phyloP scores from a whole-genome alignment of 2,329 filamentous ascomycete species.

The Drechslerella dactyloides region DNA sequence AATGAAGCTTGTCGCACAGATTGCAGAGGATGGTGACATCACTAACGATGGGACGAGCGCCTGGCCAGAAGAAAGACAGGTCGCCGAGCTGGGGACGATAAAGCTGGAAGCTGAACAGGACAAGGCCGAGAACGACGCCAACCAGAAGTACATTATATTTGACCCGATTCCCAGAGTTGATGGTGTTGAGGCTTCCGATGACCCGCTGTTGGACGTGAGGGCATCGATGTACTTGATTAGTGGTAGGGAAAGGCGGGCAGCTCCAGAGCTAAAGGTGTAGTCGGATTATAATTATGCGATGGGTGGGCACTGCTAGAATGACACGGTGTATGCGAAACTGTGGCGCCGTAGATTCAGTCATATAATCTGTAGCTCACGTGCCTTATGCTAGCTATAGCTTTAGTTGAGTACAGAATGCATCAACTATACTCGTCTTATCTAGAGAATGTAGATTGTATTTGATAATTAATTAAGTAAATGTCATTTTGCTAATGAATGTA shows the following conservation, averaged over 20 bases:
- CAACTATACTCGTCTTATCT: too few relatives aligned
- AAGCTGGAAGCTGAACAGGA: slow-evolving; percentile 59
- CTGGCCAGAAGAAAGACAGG: slow-evolving; percentile 63
- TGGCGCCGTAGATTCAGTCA: too few relatives aligned
- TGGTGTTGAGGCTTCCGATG: slow-evolving; percentile 63
- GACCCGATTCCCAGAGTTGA: slow-evolving; percentile 66
- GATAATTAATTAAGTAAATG: too few relatives aligned
- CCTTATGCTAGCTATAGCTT: too few relatives aligned
- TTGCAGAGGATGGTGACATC: slow-evolving; percentile 62
- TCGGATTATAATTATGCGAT: background rate
- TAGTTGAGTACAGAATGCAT: too few relatives aligned
- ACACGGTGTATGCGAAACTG: too few relatives aligned
- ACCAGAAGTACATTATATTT: slow-evolving; percentile 65
- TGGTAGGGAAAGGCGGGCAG: slow-evolving; percentile 63
- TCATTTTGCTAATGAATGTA: too few relatives aligned
- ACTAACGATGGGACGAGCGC: slow-evolving; percentile 62
- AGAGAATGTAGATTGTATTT: too few relatives aligned
- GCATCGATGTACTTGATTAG: slow-evolving; percentile 66
- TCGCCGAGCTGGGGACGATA: slow-evolving; percentile 64
- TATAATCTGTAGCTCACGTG: too few relatives aligned
- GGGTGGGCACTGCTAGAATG: too few relatives aligned
- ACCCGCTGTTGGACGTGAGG: slow-evolving; percentile 66
- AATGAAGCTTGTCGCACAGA: slow-evolving; percentile 63
- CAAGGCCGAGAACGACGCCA: slow-evolving; percentile 59
- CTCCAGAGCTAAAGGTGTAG: slow-evolving; percentile 50